A percentile compares a stretch with the other conserved stretches of the same genome.
phyloP scores from a whole-genome alignment of 768 basidiomycete species.

The Leccinum boreale region DNA sequence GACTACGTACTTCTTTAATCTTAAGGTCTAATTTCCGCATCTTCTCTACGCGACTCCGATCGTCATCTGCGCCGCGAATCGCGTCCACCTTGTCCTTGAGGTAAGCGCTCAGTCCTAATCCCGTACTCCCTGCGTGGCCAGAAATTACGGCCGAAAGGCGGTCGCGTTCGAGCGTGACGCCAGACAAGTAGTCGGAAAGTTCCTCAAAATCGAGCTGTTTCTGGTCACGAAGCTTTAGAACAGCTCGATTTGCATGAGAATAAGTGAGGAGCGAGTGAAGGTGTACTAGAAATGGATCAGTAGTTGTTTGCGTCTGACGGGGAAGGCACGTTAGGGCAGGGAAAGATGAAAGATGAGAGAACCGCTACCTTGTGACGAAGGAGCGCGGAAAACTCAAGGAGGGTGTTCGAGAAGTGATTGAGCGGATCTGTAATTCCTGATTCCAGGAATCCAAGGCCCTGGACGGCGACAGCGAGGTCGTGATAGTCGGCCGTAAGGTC shows the following conservation, averaged over 20 bases:
- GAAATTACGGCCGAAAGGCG: conserved; percentile 84
- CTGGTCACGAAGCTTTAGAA: conserved; percentile 93
- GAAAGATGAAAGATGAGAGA: not conserved
- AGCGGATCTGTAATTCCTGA: conserved; percentile 97
- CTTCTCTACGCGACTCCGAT: conserved; percentile 87
- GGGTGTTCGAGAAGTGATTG: conserved; percentile 93
- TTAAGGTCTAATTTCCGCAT: conserved; percentile 90
- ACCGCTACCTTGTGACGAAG: conserved; percentile 73
- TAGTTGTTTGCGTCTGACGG: conserved; percentile 78
- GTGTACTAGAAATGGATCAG: conserved; percentile 87
- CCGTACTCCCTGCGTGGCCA: conserved; percentile 83
- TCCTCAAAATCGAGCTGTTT: conserved; percentile 99
- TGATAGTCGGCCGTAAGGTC: conserved; percentile 98
- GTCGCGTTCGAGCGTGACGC: conserved; percentile 91
- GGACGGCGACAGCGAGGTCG: conserved; percentile 92
- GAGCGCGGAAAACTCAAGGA: conserved; percentile 91
- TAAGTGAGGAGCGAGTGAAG: conserved; percentile 92
- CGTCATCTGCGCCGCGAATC: conserved; percentile 89
- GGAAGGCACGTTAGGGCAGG: not conserved
- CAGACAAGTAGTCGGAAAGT: conserved; percentile 89
- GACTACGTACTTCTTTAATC: conserved; percentile 81
- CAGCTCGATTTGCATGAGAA: conserved; percentile 88
- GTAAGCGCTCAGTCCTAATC: conserved; percentile 84
- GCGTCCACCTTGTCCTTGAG: conserved; percentile 90
- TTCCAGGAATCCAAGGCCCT: conserved; percentile 96